Evolutionary conservation across 306 rosid genomes (phyloP).

Genomic region (Erythrophleum fordii): DNA sequence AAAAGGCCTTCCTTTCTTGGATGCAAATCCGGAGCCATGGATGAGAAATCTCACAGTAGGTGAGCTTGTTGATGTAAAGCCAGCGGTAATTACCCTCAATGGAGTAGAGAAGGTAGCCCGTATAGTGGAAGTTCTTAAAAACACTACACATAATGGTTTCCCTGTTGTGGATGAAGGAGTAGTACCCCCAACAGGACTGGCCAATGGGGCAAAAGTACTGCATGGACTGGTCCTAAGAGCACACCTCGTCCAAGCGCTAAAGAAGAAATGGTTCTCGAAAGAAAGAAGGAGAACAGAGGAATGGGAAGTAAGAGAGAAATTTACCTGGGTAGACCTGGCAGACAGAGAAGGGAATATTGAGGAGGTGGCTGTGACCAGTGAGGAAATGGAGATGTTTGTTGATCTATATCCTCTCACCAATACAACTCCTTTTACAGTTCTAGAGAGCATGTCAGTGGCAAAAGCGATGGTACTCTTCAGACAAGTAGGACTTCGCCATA

Average conservation of each 20-base stretch:
- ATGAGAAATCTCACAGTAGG: slow-evolving; percentile 88
- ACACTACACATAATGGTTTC: slow-evolving; percentile 85
- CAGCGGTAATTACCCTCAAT: slow-evolving; percentile 62
- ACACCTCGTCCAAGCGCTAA: slow-evolving; percentile 74
- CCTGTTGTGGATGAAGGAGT: slow-evolving; percentile 69
- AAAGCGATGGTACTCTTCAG: slow-evolving; percentile 92
- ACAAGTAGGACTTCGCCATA: slow-evolving; percentile 84
- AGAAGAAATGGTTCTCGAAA: slow-evolving; percentile 79
- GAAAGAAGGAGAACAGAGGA: slow-evolving; percentile 83
- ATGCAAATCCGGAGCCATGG: slow-evolving; percentile 89
- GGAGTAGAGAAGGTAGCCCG: slow-evolving; percentile 79
- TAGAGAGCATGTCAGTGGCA: slow-evolving; percentile 79
- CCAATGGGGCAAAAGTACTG: slow-evolving; percentile 58
- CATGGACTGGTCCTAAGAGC: slow-evolving; percentile 87
- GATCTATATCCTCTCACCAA: slow-evolving; percentile 93
- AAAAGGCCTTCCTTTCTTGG: slow-evolving; percentile 93
- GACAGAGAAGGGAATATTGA: slow-evolving; percentile 71
- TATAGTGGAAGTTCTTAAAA: slow-evolving; percentile 77
- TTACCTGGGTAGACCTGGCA: slow-evolving; percentile 78
- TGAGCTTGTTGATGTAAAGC: slow-evolving; percentile 81
- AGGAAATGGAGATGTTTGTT: slow-evolving; percentile 84
- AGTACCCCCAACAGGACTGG: slow-evolving; percentile 53
- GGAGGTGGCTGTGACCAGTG: slow-evolving; percentile 71
- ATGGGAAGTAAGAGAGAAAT: slow-evolving; percentile 88
- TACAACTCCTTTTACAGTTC: slow-evolving; percentile 78